Conservation (phyloP, 331 rosid genomes). For the Malus hybrid region DNA sequence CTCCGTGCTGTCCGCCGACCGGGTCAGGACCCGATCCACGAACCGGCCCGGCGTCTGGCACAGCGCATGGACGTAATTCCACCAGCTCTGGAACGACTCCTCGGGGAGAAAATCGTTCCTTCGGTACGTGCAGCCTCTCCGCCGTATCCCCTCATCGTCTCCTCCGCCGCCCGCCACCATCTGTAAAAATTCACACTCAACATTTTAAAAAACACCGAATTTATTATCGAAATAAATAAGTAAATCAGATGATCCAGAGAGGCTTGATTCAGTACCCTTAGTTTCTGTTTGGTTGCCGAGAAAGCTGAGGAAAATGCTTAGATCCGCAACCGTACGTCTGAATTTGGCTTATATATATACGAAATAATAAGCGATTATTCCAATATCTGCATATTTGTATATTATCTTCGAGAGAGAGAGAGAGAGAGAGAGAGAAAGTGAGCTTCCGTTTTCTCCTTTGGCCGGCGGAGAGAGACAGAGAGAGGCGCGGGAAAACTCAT, state of each 20-base stretch:
- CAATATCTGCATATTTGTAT: not conserved
- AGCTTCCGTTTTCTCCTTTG: not conserved
- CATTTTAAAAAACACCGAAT: not conserved
- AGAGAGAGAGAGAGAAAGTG: not conserved
- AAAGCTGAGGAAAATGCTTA: not conserved
- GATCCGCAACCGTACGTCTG: not conserved
- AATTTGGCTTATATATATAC: not conserved
- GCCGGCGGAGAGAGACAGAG: not conserved
- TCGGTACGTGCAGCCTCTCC: conserved; percentile 41
- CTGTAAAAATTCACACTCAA: not conserved
- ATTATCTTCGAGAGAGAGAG: not conserved
- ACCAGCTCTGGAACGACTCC: conserved; percentile 61
- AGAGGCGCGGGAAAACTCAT: too few relatives aligned
- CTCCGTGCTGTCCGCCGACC: conserved; percentile 54
- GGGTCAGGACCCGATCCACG: conserved; percentile 41
- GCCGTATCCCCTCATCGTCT: conserved; percentile 13
- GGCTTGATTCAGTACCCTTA: not conserved
- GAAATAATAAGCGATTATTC: not conserved
- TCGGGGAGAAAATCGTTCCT: conserved; percentile 67
- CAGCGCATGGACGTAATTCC: conserved; percentile 37
- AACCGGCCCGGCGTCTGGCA: conserved; percentile 40
- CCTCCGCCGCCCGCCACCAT: not conserved
- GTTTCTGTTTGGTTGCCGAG: not conserved
- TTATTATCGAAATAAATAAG: not conserved
- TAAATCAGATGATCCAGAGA: not conserved